A percentile compares a stretch with the other conserved stretches of the same genome.
Conservation (phyloP, 2,329 filamentous ascomycete species). For the Laburnicola sp. region DNA sequence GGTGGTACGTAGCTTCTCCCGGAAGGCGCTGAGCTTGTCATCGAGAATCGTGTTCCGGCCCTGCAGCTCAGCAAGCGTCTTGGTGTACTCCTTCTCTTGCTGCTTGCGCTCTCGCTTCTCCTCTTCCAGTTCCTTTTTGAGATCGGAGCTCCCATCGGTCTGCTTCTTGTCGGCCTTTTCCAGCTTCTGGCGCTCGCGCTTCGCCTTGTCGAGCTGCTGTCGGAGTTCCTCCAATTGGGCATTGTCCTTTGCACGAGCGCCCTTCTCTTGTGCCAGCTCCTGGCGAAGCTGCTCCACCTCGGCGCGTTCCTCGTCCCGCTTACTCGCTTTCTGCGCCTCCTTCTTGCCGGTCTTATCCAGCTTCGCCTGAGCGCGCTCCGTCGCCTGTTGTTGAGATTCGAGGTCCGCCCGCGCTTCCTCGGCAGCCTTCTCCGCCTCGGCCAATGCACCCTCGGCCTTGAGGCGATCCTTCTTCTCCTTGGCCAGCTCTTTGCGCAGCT, state of each 20-base stretch:
- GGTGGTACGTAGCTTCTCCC: slow-evolving; percentile 67
- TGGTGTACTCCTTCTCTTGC: slow-evolving; percentile 57
- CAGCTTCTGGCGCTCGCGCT: slow-evolving; percentile 30
- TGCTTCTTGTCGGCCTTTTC: slow-evolving; percentile 47
- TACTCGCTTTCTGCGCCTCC: slow-evolving; percentile 37
- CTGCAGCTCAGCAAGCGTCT: slow-evolving; percentile 63
- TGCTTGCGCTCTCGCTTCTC: slow-evolving; percentile 57
- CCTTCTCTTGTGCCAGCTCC: slow-evolving; percentile 50
- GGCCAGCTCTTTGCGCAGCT: slow-evolving; percentile 51
- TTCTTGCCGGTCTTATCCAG: slow-evolving; percentile 40
- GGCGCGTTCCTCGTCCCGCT: slow-evolving; percentile 39
- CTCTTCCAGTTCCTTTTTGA: slow-evolving; percentile 55
- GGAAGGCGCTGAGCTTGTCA: slow-evolving; percentile 69
- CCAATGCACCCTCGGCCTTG: slow-evolving; percentile 44
- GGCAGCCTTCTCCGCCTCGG: slow-evolving; percentile 42
- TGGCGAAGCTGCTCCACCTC: slow-evolving; percentile 37
- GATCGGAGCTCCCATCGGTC: slow-evolving; percentile 49
- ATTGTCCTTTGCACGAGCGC: slow-evolving; percentile 31
- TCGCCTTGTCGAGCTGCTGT: slow-evolving; percentile 50
- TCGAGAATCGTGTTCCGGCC: slow-evolving; percentile 67
- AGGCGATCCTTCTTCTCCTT: slow-evolving; percentile 52
- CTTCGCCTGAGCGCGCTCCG: slow-evolving; percentile 37
- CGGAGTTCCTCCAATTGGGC: slow-evolving; percentile 38
- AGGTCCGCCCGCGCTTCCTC: slow-evolving; percentile 39
- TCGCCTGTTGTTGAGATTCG: slow-evolving; percentile 35